Evolutionary conservation across 1,139 yeast species (phyloP).

Genomic region (Candida sanyaensis): DNA sequence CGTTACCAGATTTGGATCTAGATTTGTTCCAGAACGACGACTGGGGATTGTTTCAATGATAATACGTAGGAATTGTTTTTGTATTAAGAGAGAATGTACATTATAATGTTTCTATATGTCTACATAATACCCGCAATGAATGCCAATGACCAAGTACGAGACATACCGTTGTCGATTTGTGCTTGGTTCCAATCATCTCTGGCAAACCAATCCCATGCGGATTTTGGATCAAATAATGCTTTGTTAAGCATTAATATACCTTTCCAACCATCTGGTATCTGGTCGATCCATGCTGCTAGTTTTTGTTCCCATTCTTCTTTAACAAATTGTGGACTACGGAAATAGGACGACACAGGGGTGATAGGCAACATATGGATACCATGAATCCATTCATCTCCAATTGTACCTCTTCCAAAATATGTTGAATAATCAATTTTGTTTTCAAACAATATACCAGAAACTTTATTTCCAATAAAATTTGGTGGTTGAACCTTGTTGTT

Average conservation of each 20-base stretch:
- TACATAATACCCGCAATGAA: too few relatives aligned
- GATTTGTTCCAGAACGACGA: background rate
- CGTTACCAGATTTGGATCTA: constrained; percentile 1
- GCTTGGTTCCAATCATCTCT: constrained; percentile 40
- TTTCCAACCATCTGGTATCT: constrained; percentile 48
- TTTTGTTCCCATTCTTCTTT: constrained; percentile 47
- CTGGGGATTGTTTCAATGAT: constrained; percentile 1
- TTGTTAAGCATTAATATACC: constrained; percentile 44
- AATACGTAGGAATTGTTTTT: too few relatives aligned
- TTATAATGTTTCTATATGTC: too few relatives aligned
- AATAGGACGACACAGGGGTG: constrained; percentile 44
- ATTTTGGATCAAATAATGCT: constrained; percentile 38
- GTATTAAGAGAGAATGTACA: too few relatives aligned
- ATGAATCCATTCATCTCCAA: constrained; percentile 48
- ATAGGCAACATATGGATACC: constrained; percentile 52
- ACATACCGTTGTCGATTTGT: constrained; percentile 44
- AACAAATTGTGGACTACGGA: constrained; percentile 37
- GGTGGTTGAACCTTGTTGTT: constrained; percentile 42
- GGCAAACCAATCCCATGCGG: constrained; percentile 42
- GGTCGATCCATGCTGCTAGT: constrained; percentile 30
- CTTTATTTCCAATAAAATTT: constrained; percentile 40
- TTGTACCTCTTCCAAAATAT: constrained; percentile 45
- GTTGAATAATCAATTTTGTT: constrained; percentile 48
- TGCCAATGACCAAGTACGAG: too few relatives aligned
- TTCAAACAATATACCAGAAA: constrained; percentile 48